Evolutionary conservation across 148 eudicot species (phyloP).

Genomic region (Spergularia bocconei): DNA sequence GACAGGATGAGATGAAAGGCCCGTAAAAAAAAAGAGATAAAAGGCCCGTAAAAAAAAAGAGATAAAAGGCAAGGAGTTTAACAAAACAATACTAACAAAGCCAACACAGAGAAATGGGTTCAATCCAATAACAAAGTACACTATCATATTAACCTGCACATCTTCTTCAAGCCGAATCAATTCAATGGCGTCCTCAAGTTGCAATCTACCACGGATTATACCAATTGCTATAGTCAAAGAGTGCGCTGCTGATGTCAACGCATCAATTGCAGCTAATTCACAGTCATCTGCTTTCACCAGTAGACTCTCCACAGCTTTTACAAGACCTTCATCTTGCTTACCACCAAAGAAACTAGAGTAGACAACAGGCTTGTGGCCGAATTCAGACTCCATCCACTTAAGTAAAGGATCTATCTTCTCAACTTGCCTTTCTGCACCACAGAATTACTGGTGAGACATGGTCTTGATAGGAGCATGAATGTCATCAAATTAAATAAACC

Average conservation of each 20-base stretch:
- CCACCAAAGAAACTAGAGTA: slow-evolving; percentile 86
- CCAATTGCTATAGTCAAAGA: slow-evolving; percentile 74
- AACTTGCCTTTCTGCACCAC: slow-evolving; percentile 63
- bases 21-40: too few species aligned
- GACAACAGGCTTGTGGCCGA: slow-evolving; percentile 77
- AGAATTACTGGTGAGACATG: slow-evolving; percentile 3
- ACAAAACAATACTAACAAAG: too few species aligned
- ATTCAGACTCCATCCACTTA: slow-evolving; percentile 80
- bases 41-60: too few species aligned
- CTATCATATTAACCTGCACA: slow-evolving; percentile 52
- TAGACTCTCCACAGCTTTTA: slow-evolving; percentile 57
- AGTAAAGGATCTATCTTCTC: slow-evolving; percentile 83
- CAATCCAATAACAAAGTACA: not conserved
- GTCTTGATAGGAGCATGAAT: not conserved
- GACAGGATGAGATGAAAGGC: not conserved
- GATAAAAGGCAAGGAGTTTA: not conserved
- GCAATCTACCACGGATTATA: slow-evolving; percentile 56
- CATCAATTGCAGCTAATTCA: slow-evolving; percentile 92
- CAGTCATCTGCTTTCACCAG: slow-evolving; percentile 68
- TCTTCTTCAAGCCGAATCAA: slow-evolving; percentile 96
- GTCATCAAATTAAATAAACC: not conserved
- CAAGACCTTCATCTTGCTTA: slow-evolving; percentile 79
- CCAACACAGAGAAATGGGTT: not conserved
- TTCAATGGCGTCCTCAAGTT: slow-evolving; percentile 80
- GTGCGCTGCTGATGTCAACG: slow-evolving; percentile 79